Conservation (phyloP, 306 rosid species). For the Gastrolobium villosum region DNA sequence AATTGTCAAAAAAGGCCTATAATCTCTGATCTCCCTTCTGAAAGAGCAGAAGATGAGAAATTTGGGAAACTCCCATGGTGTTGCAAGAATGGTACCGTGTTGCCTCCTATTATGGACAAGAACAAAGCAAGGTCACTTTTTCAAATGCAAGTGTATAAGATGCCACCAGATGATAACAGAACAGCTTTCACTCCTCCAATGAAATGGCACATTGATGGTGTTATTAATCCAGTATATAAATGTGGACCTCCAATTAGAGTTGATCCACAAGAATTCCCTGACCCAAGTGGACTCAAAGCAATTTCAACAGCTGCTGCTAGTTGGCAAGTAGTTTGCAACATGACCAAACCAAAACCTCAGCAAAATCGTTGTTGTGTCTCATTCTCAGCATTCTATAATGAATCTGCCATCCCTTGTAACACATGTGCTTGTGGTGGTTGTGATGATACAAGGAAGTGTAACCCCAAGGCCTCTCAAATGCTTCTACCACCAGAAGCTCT, state of each 20-base stretch:
- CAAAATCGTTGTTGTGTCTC: constrained; percentile 77
- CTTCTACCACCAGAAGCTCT: constrained; percentile 76
- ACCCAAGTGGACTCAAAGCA: constrained; percentile 71
- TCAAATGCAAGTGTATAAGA: constrained; percentile 77
- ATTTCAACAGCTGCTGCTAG: constrained; percentile 63
- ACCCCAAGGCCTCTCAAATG: constrained; percentile 48
- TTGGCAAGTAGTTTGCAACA: constrained; percentile 87
- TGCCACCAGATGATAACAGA: constrained; percentile 74
- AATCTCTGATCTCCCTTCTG: constrained; percentile 76
- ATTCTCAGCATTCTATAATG: constrained; percentile 76
- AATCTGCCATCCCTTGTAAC: constrained; percentile 79
- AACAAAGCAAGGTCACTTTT: constrained; percentile 67
- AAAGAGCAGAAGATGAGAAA: constrained; percentile 61
- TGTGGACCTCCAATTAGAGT: constrained; percentile 76
- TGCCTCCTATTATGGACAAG: constrained; percentile 69
- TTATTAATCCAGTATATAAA: constrained; percentile 69
- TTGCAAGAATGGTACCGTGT: constrained; percentile 77
- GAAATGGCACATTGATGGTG: constrained; percentile 74
- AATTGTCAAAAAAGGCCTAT: constrained; percentile 71
- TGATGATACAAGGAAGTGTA: constrained; percentile 51
- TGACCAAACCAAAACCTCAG: constrained; percentile 66
- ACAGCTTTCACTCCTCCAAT: constrained; percentile 80
- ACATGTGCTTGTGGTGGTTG: constrained; percentile 96
- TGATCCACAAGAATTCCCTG: constrained; percentile 70
- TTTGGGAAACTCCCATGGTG: constrained; percentile 79